Conservation (phyloP, 331 rosid species). For the Malus hybrid region DNA sequence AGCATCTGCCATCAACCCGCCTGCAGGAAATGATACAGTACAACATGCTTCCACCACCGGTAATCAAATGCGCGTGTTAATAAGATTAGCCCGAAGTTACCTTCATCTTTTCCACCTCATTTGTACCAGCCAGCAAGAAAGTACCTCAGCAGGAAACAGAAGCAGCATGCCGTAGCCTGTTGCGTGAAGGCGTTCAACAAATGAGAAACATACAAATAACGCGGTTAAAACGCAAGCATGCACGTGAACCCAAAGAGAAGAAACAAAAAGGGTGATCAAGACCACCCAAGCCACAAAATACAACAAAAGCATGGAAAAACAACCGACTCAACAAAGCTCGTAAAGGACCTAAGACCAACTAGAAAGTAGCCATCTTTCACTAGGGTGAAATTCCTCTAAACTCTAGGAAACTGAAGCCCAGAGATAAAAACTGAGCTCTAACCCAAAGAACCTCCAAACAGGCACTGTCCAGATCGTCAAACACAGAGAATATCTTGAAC, state of each 20-base stretch:
- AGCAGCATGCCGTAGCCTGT: slow-evolving; percentile 74
- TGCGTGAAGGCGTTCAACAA: neutral
- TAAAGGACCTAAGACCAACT: too few species aligned
- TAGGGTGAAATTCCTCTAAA: too few species aligned
- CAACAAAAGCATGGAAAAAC: too few species aligned
- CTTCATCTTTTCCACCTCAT: slow-evolving; percentile 29
- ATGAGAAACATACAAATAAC: neutral
- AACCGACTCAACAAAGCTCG: too few species aligned
- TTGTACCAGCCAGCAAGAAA: slow-evolving; percentile 96
- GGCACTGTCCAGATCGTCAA: too few species aligned
- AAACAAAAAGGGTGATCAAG: too few species aligned
- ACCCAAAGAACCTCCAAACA: too few species aligned
- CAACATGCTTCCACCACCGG: slow-evolving; percentile 14
- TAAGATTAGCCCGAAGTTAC: neutral
- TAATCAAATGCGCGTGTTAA: slow-evolving; percentile 3
- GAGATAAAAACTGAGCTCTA: too few species aligned
- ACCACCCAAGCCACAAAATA: too few species aligned
- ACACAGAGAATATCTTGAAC: neutral
- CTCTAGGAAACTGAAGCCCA: too few species aligned
- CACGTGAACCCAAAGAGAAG: neutral
- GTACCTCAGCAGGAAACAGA: slow-evolving; percentile 78
- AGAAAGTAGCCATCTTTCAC: too few species aligned
- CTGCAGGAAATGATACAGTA: slow-evolving; percentile 10
- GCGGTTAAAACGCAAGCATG: neutral
- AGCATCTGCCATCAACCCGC: neutral